Evolutionary conservation across 2,329 filamentous ascomycete genomes (phyloP).

Genomic region (Ophiostoma triangulosporum): DNA sequence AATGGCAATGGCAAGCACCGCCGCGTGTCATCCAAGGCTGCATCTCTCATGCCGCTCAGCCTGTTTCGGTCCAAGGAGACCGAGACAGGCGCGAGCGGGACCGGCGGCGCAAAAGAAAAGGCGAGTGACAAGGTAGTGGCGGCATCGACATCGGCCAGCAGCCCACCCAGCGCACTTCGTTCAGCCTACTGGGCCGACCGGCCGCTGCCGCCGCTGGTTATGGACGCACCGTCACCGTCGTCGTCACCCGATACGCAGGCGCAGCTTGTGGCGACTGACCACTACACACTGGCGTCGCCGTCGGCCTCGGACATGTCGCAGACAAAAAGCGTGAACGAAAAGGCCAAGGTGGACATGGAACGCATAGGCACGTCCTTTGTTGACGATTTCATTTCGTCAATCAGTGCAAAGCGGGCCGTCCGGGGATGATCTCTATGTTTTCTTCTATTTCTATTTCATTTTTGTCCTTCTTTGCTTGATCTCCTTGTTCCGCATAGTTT

Average conservation of each 20-base stretch:
- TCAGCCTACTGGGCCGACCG: slow-evolving; percentile 1
- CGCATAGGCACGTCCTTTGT: neutral
- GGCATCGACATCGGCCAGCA: too few species aligned
- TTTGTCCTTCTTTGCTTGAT: neutral
- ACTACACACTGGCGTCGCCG: neutral
- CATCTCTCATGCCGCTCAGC: neutral
- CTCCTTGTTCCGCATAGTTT: neutral
- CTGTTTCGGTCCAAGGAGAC: neutral
- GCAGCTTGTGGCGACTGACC: neutral
- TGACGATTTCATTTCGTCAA: neutral
- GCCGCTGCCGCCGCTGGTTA: slow-evolving; percentile 4
- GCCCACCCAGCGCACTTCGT: neutral
- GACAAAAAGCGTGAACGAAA: slow-evolving; percentile 15
- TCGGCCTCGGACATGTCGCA: neutral
- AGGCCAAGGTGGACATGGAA: neutral
- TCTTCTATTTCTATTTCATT: neutral
- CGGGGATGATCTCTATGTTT: neutral
- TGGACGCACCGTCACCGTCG: slow-evolving; percentile 3
- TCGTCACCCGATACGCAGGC: slow-evolving; percentile 16
- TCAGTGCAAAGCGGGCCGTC: neutral
- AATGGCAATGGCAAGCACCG: neutral
- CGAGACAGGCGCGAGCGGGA: neutral
- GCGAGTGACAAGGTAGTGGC: too few species aligned
- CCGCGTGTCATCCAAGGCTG: neutral
- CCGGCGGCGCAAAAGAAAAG: neutral